Percentiles rank a stretch among this genome's conserved stretches.
Evolutionary conservation across 2,329 filamentous ascomycete species (phyloP).

Genomic region (Raffaelea deltoideospora): DNA sequence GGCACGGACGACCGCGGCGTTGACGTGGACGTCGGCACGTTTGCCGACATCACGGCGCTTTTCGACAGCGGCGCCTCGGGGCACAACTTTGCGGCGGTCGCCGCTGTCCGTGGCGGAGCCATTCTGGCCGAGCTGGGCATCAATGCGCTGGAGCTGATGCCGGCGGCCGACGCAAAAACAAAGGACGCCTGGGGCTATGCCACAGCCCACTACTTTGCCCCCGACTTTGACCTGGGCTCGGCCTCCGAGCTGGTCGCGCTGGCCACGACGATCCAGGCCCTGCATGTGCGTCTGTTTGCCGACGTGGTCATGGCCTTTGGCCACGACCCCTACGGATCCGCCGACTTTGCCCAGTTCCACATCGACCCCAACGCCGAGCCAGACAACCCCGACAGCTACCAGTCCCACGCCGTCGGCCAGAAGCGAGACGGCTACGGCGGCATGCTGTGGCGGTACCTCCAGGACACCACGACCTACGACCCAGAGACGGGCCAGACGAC

Average conservation of each 20-base stretch:
- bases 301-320: constrained; percentile 14
- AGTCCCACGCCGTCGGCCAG: constrained; percentile 8
- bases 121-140: constrained; percentile 12
- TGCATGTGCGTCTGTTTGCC: constrained; percentile 9
- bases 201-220: constrained; percentile 12
- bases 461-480: constrained; percentile 7
- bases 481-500: constrained; percentile 6
- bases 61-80: constrained; percentile 6
- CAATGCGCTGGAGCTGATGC: constrained; percentile 13
- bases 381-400: constrained; percentile 12
- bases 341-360: constrained; percentile 10
- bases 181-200: constrained; percentile 12
- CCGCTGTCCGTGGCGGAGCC: constrained; percentile 3
- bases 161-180: constrained; percentile 11
- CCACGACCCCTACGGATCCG: constrained; percentile 10
- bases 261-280: constrained; percentile 8
- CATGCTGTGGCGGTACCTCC: constrained; percentile 9
- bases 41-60: constrained; percentile 11
- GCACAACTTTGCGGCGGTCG: constrained; percentile 5
- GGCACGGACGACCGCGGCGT: constrained; percentile 4
- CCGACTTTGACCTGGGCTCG: constrained; percentile 12
- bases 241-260: constrained; percentile 8
- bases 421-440: constrained; percentile 10
- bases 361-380: constrained; percentile 8
- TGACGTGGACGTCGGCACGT: constrained; percentile 11